phyloP scores from a whole-genome alignment of 164 flowering plant genomes.

The Vitis cinerea region DNA sequence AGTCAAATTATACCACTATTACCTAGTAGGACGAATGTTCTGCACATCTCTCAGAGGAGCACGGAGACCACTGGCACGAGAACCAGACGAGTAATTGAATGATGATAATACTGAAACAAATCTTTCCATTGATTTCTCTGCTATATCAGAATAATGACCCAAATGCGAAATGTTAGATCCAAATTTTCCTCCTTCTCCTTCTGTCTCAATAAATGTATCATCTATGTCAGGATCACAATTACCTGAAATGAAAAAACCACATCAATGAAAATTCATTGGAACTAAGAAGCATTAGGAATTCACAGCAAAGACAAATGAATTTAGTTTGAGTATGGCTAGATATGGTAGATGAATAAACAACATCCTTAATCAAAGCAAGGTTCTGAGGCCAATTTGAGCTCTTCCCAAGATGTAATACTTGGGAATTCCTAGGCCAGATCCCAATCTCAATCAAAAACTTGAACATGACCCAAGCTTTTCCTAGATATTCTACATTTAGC shows the following conservation, averaged over 20 bases:
- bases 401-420: too few species aligned
- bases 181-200: conserved; percentile 48
- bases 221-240: conserved; percentile 15
- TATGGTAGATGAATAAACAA: not conserved
- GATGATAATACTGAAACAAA: conserved; percentile 78
- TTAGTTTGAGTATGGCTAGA: not conserved
- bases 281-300: too few species aligned
- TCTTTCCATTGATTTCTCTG: conserved; percentile 82
- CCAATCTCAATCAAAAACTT: not conserved
- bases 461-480: not conserved
- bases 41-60: conserved; percentile 83
- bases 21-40: conserved; percentile 54
- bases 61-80: conserved; percentile 98
- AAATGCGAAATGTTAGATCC: conserved; percentile 85
- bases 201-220: conserved; percentile 20
- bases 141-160: conserved; percentile 64
- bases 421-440: not conserved
- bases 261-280: not conserved
- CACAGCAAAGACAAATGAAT: too few species aligned
- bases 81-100: conserved; percentile 68
- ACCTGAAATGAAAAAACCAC: conserved; percentile 28
- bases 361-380: not conserved
- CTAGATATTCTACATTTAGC: not conserved
- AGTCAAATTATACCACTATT: conserved; percentile 5
- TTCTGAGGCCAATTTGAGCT: too few species aligned